A percentile compares a stretch with the other conserved stretches of the same genome.
phyloP scores from a whole-genome alignment of 2,329 filamentous ascomycete genomes.

The Alternaria atra region DNA sequence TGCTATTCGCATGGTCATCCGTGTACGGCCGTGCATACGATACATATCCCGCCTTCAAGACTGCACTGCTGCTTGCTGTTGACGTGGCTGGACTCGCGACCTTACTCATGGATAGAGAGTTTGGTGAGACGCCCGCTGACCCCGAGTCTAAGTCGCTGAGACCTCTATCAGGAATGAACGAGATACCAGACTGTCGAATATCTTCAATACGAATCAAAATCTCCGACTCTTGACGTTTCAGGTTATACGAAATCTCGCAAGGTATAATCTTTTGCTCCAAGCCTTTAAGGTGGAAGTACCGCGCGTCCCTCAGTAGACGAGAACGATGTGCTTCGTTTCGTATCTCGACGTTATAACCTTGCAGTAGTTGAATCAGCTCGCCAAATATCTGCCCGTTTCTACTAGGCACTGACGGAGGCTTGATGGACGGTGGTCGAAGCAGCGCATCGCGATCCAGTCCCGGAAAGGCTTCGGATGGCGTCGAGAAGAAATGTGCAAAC shows the following conservation, averaged over 20 bases:
- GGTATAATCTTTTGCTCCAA: constrained; percentile 87
- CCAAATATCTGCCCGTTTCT: constrained; percentile 84
- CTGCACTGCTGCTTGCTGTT: constrained; percentile 19
- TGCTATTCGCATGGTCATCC: constrained; percentile 75
- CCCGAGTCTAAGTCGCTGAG: constrained; percentile 27
- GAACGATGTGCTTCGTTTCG: constrained; percentile 78
- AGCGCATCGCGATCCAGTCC: constrained; percentile 81
- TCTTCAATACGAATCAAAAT: constrained; percentile 84
- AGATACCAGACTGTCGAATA: constrained; percentile 85
- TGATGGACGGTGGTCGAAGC: constrained; percentile 85
- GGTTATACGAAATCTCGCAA: constrained; percentile 78
- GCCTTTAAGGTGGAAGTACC: constrained; percentile 92
- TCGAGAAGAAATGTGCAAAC: constrained; percentile 86
- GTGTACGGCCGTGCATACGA: constrained; percentile 85
- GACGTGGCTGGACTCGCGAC: constrained; percentile 32
- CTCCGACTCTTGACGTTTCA: constrained; percentile 72
- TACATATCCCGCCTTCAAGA: constrained; percentile 64
- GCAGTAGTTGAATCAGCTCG: constrained; percentile 81
- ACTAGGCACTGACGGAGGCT: constrained; percentile 81
- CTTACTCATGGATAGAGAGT: constrained; percentile 37
- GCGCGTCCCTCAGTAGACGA: constrained; percentile 82
- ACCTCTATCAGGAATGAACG: constrained; percentile 64
- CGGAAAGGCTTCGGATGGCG: constrained; percentile 82
- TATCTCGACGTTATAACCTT: constrained; percentile 84
- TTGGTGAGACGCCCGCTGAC: constrained; percentile 33